A percentile compares a stretch with the other conserved stretches of the same genome.
Conservation (phyloP, 2,329 filamentous ascomycete genomes). For the Fusarium buharicum region DNA sequence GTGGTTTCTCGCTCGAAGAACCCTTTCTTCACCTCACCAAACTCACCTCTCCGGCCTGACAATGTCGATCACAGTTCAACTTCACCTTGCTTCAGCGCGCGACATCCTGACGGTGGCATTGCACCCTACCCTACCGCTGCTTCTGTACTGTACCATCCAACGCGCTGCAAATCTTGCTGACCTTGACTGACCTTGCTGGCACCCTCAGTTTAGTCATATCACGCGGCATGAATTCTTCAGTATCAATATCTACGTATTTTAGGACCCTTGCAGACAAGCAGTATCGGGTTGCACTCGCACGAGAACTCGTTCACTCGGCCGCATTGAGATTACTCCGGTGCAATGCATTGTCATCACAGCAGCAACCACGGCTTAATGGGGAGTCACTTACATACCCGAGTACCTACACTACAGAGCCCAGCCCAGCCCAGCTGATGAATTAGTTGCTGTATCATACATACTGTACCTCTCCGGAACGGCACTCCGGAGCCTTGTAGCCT, state of each 20-base stretch:
- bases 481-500: conserved; percentile 30
- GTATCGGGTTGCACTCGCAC: conserved; percentile 1
- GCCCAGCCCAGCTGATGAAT: too few species aligned
- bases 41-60: conserved; percentile 7
- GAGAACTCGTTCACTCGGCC: conserved; percentile 12
- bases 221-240: not conserved
- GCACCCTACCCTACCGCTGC: conserved; percentile 9
- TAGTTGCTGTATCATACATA: conserved; percentile 2
- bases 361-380: conserved; percentile 2
- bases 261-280: not conserved
- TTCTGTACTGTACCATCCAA: conserved; percentile 4
- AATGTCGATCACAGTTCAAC: conserved; percentile 31
- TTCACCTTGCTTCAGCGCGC: conserved; percentile 17
- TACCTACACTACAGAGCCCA: conserved; percentile 4
- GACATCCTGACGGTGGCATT: conserved; percentile 1
- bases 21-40: conserved; percentile 18
- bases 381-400: not conserved
- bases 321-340: conserved; percentile 25
- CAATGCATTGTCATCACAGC: not conserved
- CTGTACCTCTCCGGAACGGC: conserved; percentile 30
- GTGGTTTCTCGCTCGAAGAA: conserved; percentile 2
- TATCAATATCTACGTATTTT: not conserved
- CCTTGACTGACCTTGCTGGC: too few species aligned
- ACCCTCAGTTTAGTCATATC: not conserved
- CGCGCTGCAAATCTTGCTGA: not conserved